phyloP scores from a whole-genome alignment of 805 yeast genomes.

The Nakazawaea ernobii region DNA sequence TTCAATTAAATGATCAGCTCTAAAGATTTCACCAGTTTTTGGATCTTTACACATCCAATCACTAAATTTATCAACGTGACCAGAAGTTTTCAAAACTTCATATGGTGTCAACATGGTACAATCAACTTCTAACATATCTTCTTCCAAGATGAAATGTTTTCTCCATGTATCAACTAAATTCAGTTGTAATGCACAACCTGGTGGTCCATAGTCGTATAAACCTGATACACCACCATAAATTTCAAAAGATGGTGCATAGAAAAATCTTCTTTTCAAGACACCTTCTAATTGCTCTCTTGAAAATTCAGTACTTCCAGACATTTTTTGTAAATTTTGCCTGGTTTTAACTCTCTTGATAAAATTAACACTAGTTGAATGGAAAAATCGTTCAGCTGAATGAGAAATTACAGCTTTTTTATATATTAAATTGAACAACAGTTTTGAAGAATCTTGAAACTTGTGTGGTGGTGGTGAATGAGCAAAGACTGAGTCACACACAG shows the following conservation, averaged over 20 bases:
- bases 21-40: conserved; percentile 94
- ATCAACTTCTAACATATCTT: conserved; percentile 98
- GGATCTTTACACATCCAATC: conserved; percentile 99
- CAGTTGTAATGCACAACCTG: conserved; percentile 98
- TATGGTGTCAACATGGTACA: conserved; percentile 97
- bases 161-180: conserved; percentile 94
- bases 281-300: conserved; percentile 86
- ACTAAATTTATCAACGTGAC: conserved; percentile 98
- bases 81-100: conserved; percentile 96
- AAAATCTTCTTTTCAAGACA: conserved; percentile 90
- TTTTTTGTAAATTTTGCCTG: conserved; percentile 3
- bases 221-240: conserved; percentile 99
- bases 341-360: conserved; percentile 79
- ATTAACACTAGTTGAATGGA: conserved; percentile 86
- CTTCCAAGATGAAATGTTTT: conserved; percentile 94
- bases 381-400: conserved; percentile 88
- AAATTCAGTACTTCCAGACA: conserved; percentile 37
- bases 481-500: not conserved
- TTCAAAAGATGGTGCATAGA: conserved; percentile 96
- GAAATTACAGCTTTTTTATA: conserved; percentile 39
- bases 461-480: not conserved
- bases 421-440: not conserved
- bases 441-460: not conserved
- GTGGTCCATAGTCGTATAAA: conserved; percentile 97
- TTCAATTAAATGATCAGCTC: conserved; percentile 98